These are phyloP conservation scores for Saccharomycopsis selenospora DNA, from an alignment of 805 yeast species.

Conservation along the genomic window DNA sequence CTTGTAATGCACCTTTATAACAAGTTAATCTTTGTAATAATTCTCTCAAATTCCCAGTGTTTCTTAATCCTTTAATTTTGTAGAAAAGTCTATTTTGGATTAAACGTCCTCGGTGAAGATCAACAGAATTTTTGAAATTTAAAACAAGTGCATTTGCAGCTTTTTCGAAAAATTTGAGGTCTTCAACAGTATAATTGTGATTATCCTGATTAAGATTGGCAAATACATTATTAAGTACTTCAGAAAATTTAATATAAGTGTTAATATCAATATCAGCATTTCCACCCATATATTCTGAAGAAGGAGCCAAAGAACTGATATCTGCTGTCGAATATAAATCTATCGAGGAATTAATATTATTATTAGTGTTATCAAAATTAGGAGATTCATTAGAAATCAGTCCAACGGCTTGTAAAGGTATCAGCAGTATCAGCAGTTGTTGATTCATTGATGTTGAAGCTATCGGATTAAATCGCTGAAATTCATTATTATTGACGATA, in stretches of 20 bases:
- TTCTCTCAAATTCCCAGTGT: not conserved
- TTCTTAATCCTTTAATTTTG: not conserved
- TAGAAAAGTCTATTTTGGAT: slow-evolving; percentile 6
- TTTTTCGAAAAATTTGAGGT: slow-evolving; percentile 14
- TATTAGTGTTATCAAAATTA: too few species aligned
- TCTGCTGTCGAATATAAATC: not conserved
- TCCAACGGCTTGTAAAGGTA: too few species aligned
- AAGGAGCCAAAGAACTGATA: not conserved
- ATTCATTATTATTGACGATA: too few species aligned
- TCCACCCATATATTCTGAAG: not conserved
- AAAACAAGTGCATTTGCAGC: slow-evolving; percentile 13
- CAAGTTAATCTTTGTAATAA: not conserved
- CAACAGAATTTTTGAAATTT: slow-evolving; percentile 13
- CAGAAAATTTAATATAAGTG: not conserved
- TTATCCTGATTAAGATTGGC: not conserved
- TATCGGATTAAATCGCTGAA: too few species aligned
- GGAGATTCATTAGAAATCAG: too few species aligned
- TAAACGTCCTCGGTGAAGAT: slow-evolving; percentile 10
- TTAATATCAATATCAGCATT: not conserved
- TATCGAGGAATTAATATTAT: not conserved
- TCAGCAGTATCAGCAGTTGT: too few species aligned
- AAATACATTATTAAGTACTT: not conserved
- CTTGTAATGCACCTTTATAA: not conserved
- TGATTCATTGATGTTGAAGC: too few species aligned
- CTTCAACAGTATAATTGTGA: slow-evolving; percentile 4